phyloP scores from a whole-genome alignment of 73 alveolate species.

The Tetrahymena elliotti region DNA sequence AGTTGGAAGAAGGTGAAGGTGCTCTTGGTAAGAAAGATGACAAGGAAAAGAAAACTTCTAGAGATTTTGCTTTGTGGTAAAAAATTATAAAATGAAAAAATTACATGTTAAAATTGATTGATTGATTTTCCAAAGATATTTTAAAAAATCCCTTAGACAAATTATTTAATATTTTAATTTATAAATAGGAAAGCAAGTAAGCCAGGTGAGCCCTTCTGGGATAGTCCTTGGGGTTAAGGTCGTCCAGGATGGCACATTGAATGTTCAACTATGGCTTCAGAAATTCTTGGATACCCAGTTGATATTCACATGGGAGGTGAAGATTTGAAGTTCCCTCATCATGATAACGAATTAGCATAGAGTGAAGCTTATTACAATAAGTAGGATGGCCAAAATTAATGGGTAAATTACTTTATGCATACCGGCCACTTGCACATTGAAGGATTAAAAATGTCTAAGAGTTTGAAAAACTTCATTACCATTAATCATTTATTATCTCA shows the following conservation, averaged over 20 bases:
- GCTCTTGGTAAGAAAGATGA: constrained; percentile 71
- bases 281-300: constrained; percentile 70
- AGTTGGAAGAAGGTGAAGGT: constrained; percentile 90
- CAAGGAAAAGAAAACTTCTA: constrained; percentile 72
- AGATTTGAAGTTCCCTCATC: constrained; percentile 82
- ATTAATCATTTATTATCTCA: constrained; percentile 69
- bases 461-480: constrained; percentile 96
- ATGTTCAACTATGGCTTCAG: constrained; percentile 91
- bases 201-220: constrained; percentile 98
- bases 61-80: constrained; percentile 99
- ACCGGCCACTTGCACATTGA: constrained; percentile 99
- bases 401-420: constrained; percentile 98
- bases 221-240: constrained; percentile 95
- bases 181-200: constrained; percentile 54
- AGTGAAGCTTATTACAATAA: constrained; percentile 86
- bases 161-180: neutral
- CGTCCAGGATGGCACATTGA: constrained; percentile 99
- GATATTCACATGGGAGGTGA: constrained; percentile 94
- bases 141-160: no score
- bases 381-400: constrained; percentile 49
- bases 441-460: constrained; percentile 94
- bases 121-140: no score
- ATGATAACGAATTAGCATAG: constrained; percentile 93
- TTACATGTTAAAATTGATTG: no score
- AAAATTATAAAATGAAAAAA: neutral